Evolutionary conservation across 495 filamentous ascomycete genomes (phyloP).

Genomic region (Clavariopsis aquatica): DNA sequence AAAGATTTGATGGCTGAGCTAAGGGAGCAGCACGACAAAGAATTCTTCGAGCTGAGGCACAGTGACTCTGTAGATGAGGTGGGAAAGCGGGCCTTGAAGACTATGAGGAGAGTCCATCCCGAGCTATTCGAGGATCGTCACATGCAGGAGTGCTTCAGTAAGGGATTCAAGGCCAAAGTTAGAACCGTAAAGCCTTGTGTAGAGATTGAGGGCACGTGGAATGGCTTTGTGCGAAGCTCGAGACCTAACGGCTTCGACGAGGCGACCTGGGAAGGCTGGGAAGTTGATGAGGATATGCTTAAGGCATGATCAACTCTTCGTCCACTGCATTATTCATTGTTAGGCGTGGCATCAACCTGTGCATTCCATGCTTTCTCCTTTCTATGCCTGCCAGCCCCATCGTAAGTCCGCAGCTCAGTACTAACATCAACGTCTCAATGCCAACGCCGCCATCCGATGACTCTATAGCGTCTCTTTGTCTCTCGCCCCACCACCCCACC

Average conservation of each 20-base stretch:
- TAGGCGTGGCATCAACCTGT: no score
- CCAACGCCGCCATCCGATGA: no score
- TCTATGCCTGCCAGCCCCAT: not conserved
- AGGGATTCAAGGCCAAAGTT: slow-evolving; percentile 52
- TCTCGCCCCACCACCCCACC: no score
- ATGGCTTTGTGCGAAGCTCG: slow-evolving; percentile 56
- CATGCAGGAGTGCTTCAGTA: slow-evolving; percentile 53
- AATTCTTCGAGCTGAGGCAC: slow-evolving; percentile 67
- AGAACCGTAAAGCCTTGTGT: slow-evolving; percentile 57
- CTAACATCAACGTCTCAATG: no score
- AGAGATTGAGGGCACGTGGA: slow-evolving; percentile 52
- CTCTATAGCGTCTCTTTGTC: no score
- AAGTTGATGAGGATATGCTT: slow-evolving; percentile 48
- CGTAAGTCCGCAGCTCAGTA: not conserved
- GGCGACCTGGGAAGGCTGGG: slow-evolving; percentile 54
- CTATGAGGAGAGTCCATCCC: slow-evolving; percentile 57
- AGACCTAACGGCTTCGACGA: slow-evolving; percentile 61
- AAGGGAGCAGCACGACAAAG: slow-evolving; percentile 53
- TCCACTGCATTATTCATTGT: no score
- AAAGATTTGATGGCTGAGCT: slow-evolving; percentile 58
- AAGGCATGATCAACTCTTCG: slow-evolving; percentile 24
- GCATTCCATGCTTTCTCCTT: no score
- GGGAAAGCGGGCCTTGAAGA: slow-evolving; percentile 62
- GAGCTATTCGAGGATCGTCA: slow-evolving; percentile 52
- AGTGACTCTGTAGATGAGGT: slow-evolving; percentile 73